A percentile compares a stretch with the other conserved stretches of the same genome.
phyloP scores from a whole-genome alignment of 495 filamentous ascomycete species.

The Hypoxylon rickii region DNA sequence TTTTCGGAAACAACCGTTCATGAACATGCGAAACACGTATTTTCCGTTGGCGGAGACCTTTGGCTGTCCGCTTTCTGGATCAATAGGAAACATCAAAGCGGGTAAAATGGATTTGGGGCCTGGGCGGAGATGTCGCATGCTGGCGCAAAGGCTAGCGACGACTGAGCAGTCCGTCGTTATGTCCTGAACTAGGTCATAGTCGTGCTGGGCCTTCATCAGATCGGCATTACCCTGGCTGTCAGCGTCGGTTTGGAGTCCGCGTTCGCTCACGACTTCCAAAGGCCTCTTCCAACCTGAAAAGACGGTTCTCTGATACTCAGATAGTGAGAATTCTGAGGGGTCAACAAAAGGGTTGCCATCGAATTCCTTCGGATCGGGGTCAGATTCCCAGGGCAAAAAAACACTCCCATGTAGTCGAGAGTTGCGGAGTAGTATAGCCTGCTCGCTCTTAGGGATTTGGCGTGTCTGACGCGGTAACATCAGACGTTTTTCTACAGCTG shows the following conservation, averaged over 20 bases:
- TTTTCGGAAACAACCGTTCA: conserved; percentile 90
- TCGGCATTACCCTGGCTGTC: conserved; percentile 39
- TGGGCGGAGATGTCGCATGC: conserved; percentile 51
- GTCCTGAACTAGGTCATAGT: conserved; percentile 88
- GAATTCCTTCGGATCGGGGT: conserved; percentile 50
- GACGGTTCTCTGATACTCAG: conserved; percentile 67
- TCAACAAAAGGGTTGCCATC: conserved; percentile 31
- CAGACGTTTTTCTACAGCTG: conserved; percentile 34
- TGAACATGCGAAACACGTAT: conserved; percentile 88
- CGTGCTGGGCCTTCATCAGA: conserved; percentile 58
- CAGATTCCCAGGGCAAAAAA: conserved; percentile 79
- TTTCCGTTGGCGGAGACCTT: conserved; percentile 75
- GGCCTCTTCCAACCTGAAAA: conserved; percentile 86
- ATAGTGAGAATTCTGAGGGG: conserved; percentile 59
- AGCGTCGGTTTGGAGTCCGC: not conserved
- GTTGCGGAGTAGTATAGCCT: conserved; percentile 75
- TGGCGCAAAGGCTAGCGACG: conserved; percentile 91
- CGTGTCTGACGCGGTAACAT: conserved; percentile 62
- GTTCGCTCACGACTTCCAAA: conserved; percentile 50
- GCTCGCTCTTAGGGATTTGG: conserved; percentile 69
- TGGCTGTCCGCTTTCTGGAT: conserved; percentile 58
- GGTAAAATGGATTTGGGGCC: conserved; percentile 54
- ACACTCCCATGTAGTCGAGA: conserved; percentile 78
- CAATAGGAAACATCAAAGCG: conserved; percentile 73
- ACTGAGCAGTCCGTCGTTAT: conserved; percentile 95